A percentile compares a stretch with the other conserved stretches of the same genome.
phyloP scores from a whole-genome alignment of 208 protist genomes.

The Histomonas meleagridis region DNA sequence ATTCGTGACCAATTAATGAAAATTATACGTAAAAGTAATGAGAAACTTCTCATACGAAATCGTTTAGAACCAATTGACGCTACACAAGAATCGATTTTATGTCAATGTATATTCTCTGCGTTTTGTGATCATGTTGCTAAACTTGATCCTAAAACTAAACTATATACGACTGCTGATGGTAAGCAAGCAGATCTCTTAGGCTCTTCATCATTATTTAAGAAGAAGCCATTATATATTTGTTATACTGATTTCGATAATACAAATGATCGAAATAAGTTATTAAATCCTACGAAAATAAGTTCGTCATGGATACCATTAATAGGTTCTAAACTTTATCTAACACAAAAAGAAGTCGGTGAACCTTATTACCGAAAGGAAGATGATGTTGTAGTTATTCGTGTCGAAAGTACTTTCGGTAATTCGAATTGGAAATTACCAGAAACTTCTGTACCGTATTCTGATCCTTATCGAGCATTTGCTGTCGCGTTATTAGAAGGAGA shows the following conservation, averaged over 20 bases:
- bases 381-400: background rate
- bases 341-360: background rate
- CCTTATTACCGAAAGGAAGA: background rate
- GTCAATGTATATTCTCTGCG: background rate
- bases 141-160: background rate
- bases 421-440: background rate
- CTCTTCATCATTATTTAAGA: background rate
- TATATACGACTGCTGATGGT: background rate
- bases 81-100: background rate
- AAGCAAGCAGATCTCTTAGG: background rate
- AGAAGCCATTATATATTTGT: background rate
- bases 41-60: no score
- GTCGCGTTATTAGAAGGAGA: background rate
- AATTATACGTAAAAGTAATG: background rate
- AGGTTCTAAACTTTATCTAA: background rate
- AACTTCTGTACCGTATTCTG: background rate
- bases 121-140: background rate
- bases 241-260: background rate
- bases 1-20: background rate
- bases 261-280: background rate
- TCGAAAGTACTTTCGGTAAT: background rate
- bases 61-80: background rate
- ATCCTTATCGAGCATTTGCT: background rate
- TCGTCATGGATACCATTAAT: background rate
- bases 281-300: background rate